Evolutionary conservation across 2,329 filamentous ascomycete genomes (phyloP), one percentile per base, ranked within the genome.

Genomic region (Trichoderma citrinoviride): DNA sequence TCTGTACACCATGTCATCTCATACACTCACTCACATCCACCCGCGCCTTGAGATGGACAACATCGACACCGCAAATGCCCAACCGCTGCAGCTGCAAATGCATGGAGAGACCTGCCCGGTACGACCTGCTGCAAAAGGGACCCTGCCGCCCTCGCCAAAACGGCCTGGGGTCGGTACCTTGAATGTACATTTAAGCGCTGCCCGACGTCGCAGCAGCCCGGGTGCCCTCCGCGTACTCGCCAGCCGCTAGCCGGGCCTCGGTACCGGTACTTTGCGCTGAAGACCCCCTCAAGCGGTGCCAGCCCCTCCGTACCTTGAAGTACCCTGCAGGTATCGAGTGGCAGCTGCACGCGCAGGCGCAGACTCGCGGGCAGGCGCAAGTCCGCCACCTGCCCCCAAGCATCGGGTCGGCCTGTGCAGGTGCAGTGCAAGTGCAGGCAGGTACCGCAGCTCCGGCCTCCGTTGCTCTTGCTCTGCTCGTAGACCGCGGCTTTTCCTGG

Each of bases 381-480:
- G 33, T 25, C 60, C 60, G 60, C 60, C 60, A 62, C 60, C 49
- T 61, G 47, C 58, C 47, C 23, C 47, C 47, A 50, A 50, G 47
- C 21, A 37, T 37, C 33, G 12, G 12, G 10, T 37, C 33, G 33
- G 49, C 27, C 49, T 52, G 27, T 19, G 14, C 49, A 19, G 5
- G 49, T 27, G 46, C 49, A 15, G 43, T 44, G 46, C 43, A n/a
- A 33, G 40, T 37, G 33, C 33, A 37, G 33, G 33, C 33, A 37
- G 21, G 40, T 41, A 29, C 40, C 54, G 41, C n/a, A 19, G 19
- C 27, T 57, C 27, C 33, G 33, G 33, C 14, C 33, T 37, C 33
- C 33, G 33, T 37, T 37, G 33, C 33, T 37, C 33, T 37, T 37
- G 33, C 33, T 37, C 8, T 53, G 29, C 14, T 33, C 23, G 23